Percentiles rank a stretch among this genome's conserved stretches.
phyloP scores from a whole-genome alignment of 1,284 basidiomycete genomes.

The Inonotus obliquus region DNA sequence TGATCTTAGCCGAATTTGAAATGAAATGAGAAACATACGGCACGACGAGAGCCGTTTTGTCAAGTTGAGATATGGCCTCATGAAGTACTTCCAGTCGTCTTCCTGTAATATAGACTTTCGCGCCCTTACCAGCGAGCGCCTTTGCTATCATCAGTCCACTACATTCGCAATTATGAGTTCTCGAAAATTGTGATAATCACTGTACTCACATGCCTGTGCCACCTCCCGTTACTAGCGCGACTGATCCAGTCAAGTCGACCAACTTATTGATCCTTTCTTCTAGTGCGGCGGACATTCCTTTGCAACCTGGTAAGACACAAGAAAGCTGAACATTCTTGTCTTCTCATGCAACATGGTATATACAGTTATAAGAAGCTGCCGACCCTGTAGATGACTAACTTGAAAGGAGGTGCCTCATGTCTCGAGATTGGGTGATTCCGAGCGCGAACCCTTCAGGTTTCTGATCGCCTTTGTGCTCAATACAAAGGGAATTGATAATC shows the following conservation, averaged over 20 bases:
- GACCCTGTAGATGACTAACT: neutral
- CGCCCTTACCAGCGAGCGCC: constrained; percentile 72
- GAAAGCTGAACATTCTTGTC: neutral
- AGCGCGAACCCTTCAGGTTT: too few species aligned
- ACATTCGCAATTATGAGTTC: neutral
- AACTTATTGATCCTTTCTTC: neutral
- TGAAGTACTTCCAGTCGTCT: constrained; percentile 60
- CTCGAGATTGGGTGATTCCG: too few species aligned
- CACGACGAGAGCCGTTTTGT: constrained; percentile 32
- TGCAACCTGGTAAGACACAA: neutral
- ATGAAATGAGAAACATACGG: constrained; percentile 1
- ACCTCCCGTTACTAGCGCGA: constrained; percentile 76
- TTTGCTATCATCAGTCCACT: constrained; percentile 64
- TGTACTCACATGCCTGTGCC: constrained; percentile 60
- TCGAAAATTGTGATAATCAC: neutral
- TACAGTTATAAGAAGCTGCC: neutral
- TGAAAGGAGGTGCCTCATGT: neutral
- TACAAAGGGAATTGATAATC: too few species aligned
- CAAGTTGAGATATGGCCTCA: constrained; percentile 38
- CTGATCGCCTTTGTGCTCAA: too few species aligned
- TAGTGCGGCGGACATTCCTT: neutral
- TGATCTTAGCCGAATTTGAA: constrained; percentile 2
- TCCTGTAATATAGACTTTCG: constrained; percentile 78
- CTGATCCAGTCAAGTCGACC: constrained; percentile 47
- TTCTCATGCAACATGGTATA: neutral